phyloP scores from a whole-genome alignment of 306 rosid genomes.

The Malus orientalis region DNA sequence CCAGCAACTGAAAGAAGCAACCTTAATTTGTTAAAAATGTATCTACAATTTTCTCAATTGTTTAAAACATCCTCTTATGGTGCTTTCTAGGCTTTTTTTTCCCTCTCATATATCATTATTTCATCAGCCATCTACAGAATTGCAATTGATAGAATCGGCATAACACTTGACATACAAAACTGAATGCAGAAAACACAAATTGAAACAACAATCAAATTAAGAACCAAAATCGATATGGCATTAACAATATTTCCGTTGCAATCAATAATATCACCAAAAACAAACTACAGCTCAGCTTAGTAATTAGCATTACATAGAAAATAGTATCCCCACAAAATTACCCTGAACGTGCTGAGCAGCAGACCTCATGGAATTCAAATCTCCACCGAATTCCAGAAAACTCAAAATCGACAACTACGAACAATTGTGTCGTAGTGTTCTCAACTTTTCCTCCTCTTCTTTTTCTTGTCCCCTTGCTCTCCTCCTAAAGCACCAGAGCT shows the following conservation, averaged over 20 bases:
- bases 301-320: not conserved
- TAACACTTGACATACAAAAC: no score
- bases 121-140: not conserved
- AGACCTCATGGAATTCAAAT: not conserved
- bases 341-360: not conserved
- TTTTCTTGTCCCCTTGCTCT: conserved; percentile 11
- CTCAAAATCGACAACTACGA: not conserved
- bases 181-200: not conserved
- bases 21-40: not conserved
- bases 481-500: not conserved
- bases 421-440: not conserved
- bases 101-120: no score
- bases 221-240: not conserved
- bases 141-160: not conserved
- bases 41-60: not conserved
- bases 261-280: not conserved
- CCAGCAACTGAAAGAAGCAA: not conserved
- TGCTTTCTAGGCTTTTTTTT: not conserved
- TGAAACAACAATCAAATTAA: not conserved
- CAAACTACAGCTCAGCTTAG: not conserved
- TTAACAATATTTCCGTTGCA: not conserved
- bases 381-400: not conserved
- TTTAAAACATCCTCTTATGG: no score
- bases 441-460: conserved; percentile 15
- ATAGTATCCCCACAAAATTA: not conserved